Evolutionary conservation across 1,284 basidiomycete genomes (phyloP).

Genomic region (Boletus chippewaensis): DNA sequence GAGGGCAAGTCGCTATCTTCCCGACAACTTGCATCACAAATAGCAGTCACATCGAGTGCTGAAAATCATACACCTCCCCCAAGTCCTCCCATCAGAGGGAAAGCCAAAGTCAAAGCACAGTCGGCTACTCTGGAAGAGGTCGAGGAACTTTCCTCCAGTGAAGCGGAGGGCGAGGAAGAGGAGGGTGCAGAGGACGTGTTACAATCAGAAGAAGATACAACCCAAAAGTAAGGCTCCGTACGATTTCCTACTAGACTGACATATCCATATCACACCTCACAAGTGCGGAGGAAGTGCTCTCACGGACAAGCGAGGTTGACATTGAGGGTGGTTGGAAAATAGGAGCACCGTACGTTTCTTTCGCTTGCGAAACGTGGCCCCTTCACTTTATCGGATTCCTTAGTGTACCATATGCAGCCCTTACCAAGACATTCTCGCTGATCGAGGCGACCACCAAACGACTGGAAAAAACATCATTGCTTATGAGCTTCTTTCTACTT

Average conservation of each 20-base stretch:
- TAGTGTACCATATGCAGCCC: conserved; percentile 90
- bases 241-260: background rate
- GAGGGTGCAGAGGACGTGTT: conserved; percentile 38
- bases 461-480: conserved; percentile 84
- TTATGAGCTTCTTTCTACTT: conserved; percentile 84
- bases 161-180: conserved; percentile 53
- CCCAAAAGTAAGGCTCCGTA: conserved; percentile 51
- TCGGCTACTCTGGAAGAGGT: conserved; percentile 34
- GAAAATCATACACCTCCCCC: conserved; percentile 14
- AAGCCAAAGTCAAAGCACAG: conserved; percentile 20
- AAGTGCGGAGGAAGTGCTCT: conserved; percentile 68
- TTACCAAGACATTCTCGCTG: conserved; percentile 82
- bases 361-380: background rate
- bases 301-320: conserved; percentile 65
- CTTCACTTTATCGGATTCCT: conserved; percentile 4
- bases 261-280: conserved; percentile 1
- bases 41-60: conserved; percentile 4
- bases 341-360: conserved; percentile 67
- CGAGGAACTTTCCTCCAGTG: conserved; percentile 33
- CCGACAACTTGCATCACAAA: conserved; percentile 2
- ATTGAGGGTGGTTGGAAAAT: conserved; percentile 82
- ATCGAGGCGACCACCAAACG: conserved; percentile 97
- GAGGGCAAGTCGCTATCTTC: background rate
- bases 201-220: conserved; percentile 36
- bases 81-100: conserved; percentile 16